These are phyloP conservation scores for Nicotiana attenuata DNA, from an alignment of 257 asterid genomes.

Conservation along the genomic window DNA sequence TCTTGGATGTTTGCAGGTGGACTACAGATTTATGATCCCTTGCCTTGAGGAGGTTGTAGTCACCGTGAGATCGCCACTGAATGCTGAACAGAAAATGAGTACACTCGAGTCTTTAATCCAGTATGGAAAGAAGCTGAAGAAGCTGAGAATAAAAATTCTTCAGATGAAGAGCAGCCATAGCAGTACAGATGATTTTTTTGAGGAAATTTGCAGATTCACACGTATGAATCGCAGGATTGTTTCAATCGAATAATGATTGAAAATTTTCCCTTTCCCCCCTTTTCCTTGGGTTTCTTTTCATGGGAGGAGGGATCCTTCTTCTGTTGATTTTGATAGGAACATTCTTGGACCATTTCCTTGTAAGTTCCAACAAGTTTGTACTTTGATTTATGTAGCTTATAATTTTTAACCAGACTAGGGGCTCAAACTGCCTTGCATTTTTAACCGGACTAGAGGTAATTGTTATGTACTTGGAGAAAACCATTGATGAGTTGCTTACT, in stretches of 20 bases:
- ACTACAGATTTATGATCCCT: slow-evolving; percentile 61
- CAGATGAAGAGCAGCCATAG: slow-evolving; percentile 98
- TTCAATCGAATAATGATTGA: slow-evolving; percentile 44
- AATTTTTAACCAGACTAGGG: not conserved
- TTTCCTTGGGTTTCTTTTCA: not conserved
- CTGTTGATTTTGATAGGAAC: not conserved
- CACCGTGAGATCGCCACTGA: slow-evolving; percentile 83
- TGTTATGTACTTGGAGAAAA: not conserved
- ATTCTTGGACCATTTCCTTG: not conserved
- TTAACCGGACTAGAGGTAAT: not conserved
- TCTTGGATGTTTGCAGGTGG: slow-evolving; percentile 49
- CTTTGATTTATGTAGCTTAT: not conserved
- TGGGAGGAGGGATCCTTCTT: not conserved
- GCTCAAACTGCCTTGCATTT: not conserved
- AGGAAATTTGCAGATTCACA: slow-evolving; percentile 75
- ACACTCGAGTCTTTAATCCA: slow-evolving; percentile 70
- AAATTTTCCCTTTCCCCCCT: not conserved
- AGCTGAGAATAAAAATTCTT: slow-evolving; percentile 79
- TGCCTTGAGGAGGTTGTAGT: slow-evolving; percentile 72
- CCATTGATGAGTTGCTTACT: not conserved
- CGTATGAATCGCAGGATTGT: slow-evolving; percentile 61
- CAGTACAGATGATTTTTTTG: slow-evolving; percentile 95
- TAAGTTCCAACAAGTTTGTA: not conserved
- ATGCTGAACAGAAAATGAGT: slow-evolving; percentile 91
- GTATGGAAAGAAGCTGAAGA: slow-evolving; percentile 56